These are phyloP conservation scores for Hirschfeldia incana DNA, from an alignment of 345 rosid genomes.

Conservation along the genomic window DNA sequence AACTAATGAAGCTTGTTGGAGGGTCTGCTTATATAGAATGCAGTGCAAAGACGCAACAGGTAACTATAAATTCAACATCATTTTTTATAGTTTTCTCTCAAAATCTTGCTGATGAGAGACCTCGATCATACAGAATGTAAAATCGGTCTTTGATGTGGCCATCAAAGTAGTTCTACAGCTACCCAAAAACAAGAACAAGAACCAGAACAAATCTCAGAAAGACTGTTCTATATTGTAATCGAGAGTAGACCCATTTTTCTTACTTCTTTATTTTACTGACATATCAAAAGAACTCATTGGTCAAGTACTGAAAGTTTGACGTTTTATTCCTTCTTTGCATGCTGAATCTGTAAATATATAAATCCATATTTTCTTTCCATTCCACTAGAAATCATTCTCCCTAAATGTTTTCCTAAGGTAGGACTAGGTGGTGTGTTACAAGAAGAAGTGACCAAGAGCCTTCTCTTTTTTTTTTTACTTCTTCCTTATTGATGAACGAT, in stretches of 20 bases:
- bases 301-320: conserved; percentile 17
- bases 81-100: background rate
- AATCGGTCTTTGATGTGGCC: conserved; percentile 84
- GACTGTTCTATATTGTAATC: conserved; percentile 67
- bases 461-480: too few relatives aligned
- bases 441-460: background rate
- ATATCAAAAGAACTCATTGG: conserved; percentile 37
- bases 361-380: conserved; percentile 16
- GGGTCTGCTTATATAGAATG: conserved; percentile 79
- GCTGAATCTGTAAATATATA: conserved; percentile 43
- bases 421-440: background rate
- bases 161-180: conserved; percentile 88
- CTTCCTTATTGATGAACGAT: too few relatives aligned
- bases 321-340: conserved; percentile 26
- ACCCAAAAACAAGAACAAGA: conserved; percentile 68
- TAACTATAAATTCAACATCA: conserved; percentile 15
- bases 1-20: conserved; percentile 68
- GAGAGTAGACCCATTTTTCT: too few relatives aligned
- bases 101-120: background rate
- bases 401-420: background rate
- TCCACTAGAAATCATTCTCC: background rate
- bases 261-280: conserved; percentile 26
- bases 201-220: conserved; percentile 53
- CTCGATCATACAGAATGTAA: conserved; percentile 61
- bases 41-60: conserved; percentile 91